Conservation (phyloP, 495 filamentous ascomycete species). For the Xylaria acuta region DNA sequence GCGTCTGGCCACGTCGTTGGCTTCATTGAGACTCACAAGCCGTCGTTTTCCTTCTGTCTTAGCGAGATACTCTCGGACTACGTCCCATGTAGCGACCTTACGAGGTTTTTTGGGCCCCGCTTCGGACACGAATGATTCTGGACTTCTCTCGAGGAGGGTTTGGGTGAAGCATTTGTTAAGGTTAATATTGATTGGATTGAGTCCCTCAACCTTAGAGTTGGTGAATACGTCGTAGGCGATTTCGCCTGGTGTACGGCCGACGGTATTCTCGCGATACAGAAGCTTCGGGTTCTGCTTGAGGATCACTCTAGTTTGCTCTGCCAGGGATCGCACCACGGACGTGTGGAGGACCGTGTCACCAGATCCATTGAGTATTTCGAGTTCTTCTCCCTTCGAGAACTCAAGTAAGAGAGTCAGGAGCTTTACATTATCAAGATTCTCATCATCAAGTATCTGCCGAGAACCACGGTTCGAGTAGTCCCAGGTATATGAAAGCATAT, state of each 20-base stretch:
- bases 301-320: constrained; percentile 52
- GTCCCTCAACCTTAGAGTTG: constrained; percentile 32
- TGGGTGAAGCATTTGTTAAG: neutral
- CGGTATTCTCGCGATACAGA: constrained; percentile 71
- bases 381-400: constrained; percentile 58
- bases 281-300: constrained; percentile 63
- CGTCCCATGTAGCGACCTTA: constrained; percentile 40
- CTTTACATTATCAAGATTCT: constrained; percentile 30
- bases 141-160: constrained; percentile 24
- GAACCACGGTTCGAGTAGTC: neutral
- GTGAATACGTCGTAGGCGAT: constrained; percentile 63
- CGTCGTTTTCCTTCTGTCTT: constrained; percentile 54
- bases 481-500: neutral
- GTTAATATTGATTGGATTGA: neutral
- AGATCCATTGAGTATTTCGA: constrained; percentile 67
- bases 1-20: constrained; percentile 74
- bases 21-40: constrained; percentile 71
- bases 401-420: constrained; percentile 53
- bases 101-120: constrained; percentile 22
- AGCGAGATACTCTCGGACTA: constrained; percentile 39
- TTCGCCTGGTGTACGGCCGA: constrained; percentile 71
- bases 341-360: constrained; percentile 71
- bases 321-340: constrained; percentile 50
- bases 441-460: constrained; percentile 1
- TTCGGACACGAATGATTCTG: constrained; percentile 8